Conservation (phyloP, 768 basidiomycete species). For the Lyophyllum semitale region DNA sequence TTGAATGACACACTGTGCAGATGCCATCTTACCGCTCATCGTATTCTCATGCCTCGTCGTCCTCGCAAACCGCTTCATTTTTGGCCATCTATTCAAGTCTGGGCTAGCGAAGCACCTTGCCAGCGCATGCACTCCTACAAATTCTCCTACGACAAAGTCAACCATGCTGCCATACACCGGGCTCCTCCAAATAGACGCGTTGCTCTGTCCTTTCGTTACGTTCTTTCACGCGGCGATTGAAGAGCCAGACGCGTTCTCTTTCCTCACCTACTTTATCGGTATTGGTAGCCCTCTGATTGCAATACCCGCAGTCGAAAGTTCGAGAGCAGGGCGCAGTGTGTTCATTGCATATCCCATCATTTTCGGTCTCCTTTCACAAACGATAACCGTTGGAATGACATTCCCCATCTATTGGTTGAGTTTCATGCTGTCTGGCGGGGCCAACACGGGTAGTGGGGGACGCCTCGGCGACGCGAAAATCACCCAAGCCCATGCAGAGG, state of each 20-base stretch:
- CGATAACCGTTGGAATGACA: slow-evolving; percentile 41
- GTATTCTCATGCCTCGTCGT: slow-evolving; percentile 41
- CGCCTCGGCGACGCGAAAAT: slow-evolving; percentile 21
- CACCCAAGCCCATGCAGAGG: slow-evolving; percentile 51
- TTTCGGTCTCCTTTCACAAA: slow-evolving; percentile 43
- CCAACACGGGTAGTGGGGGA: slow-evolving; percentile 19
- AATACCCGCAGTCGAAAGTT: slow-evolving; percentile 46
- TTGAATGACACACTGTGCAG: slow-evolving; percentile 1
- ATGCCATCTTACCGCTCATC: slow-evolving; percentile 31
- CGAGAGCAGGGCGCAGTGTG: slow-evolving; percentile 34
- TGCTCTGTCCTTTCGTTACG: slow-evolving; percentile 44
- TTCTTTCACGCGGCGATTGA: slow-evolving; percentile 50
- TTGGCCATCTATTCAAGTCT: slow-evolving; percentile 32
- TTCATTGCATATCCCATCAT: slow-evolving; percentile 42
- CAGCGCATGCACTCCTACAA: slow-evolving; percentile 32
- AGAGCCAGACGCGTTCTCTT: slow-evolving; percentile 25
- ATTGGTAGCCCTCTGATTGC: slow-evolving; percentile 36
- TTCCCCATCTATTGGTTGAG: slow-evolving; percentile 51
- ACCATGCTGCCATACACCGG: slow-evolving; percentile 44
- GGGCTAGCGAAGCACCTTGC: slow-evolving; percentile 28
- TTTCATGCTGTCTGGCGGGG: slow-evolving; percentile 41
- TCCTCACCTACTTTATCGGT: slow-evolving; percentile 40
- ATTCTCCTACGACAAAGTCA: slow-evolving; percentile 18
- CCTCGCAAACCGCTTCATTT: slow-evolving; percentile 33
- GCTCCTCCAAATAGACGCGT: slow-evolving; percentile 32